A percentile compares a stretch with the other conserved stretches of the same genome.
Conservation (phyloP, 441 rosid species). For the Macaranga tanarius region DNA sequence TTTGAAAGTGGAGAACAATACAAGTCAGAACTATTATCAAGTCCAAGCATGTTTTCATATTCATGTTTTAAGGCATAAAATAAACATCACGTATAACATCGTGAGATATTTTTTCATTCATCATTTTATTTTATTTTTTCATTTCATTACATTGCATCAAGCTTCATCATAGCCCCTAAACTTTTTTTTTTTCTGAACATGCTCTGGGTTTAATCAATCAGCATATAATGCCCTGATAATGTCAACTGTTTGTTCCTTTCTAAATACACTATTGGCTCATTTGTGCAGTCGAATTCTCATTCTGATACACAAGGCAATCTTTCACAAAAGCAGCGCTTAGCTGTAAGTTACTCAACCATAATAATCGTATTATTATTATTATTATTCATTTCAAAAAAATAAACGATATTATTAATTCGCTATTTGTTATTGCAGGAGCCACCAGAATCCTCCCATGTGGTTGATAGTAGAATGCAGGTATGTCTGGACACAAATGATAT, state of each 20-base stretch:
- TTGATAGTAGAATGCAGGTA: constrained; percentile 62
- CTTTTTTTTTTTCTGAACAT: not conserved
- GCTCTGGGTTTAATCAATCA: not conserved
- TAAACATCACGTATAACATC: too few species aligned
- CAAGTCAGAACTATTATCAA: too few species aligned
- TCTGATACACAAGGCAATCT: not conserved
- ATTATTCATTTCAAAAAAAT: too few species aligned
- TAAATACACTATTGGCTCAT: not conserved
- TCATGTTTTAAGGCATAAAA: not conserved
- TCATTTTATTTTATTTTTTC: not conserved
- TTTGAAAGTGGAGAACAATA: too few species aligned
- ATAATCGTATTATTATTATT: too few species aligned
- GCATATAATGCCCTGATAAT: not conserved
- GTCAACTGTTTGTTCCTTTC: not conserved
- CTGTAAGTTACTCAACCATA: not conserved
- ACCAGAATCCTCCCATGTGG: constrained; percentile 30
- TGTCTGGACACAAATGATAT: constrained; percentile 4
- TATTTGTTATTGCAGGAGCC: constrained; percentile 39
- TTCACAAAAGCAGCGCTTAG: not conserved
- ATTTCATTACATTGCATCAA: not conserved
- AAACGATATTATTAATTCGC: too few species aligned
- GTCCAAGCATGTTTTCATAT: too few species aligned
- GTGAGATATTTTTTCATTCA: not conserved
- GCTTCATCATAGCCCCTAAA: not conserved
- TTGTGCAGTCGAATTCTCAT: constrained; percentile 13